Evolutionary conservation across 768 basidiomycete species (phyloP).

Genomic region (Mycena olivaceomarginata): DNA sequence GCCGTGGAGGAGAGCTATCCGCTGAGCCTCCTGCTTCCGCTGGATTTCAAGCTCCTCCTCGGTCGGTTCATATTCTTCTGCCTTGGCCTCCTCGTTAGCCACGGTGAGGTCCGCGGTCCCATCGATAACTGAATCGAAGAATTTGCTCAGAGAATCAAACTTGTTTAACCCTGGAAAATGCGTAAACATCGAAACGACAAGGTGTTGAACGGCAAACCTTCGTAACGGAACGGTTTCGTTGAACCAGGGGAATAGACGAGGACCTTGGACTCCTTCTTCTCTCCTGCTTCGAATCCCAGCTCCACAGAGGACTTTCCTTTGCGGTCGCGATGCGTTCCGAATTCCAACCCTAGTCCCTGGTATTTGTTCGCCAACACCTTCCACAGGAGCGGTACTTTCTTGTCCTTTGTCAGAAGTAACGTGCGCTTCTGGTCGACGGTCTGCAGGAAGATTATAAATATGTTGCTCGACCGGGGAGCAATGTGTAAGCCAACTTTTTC

Average conservation of each 20-base stretch:
- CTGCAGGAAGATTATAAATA: conserved; percentile 41
- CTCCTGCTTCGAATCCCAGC: conserved; percentile 76
- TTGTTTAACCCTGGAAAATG: conserved; percentile 76
- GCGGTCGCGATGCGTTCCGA: conserved; percentile 80
- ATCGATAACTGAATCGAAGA: conserved; percentile 82
- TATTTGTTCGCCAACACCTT: conserved; percentile 86
- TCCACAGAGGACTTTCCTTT: conserved; percentile 75
- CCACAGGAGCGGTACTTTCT: conserved; percentile 87
- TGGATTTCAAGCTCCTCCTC: conserved; percentile 68
- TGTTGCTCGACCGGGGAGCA: neutral
- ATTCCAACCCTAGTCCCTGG: conserved; percentile 70
- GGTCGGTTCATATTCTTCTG: conserved; percentile 63
- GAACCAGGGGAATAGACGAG: conserved; percentile 82
- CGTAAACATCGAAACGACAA: neutral
- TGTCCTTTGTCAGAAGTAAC: conserved; percentile 84
- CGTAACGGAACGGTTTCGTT: conserved; percentile 74
- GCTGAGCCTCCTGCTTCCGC: conserved; percentile 71
- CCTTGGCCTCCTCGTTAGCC: conserved; percentile 61
- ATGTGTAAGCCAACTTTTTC: conserved; percentile 64
- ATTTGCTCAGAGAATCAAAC: conserved; percentile 83
- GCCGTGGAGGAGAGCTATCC: conserved; percentile 70
- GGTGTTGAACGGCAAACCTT: conserved; percentile 66
- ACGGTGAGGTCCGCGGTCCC: conserved; percentile 76
- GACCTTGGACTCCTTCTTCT: conserved; percentile 77
- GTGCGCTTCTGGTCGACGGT: conserved; percentile 69